A percentile compares a stretch with the other conserved stretches of the same genome.
Conservation (phyloP, 2,329 filamentous ascomycete genomes). For the Rachicladosporium sp. region DNA sequence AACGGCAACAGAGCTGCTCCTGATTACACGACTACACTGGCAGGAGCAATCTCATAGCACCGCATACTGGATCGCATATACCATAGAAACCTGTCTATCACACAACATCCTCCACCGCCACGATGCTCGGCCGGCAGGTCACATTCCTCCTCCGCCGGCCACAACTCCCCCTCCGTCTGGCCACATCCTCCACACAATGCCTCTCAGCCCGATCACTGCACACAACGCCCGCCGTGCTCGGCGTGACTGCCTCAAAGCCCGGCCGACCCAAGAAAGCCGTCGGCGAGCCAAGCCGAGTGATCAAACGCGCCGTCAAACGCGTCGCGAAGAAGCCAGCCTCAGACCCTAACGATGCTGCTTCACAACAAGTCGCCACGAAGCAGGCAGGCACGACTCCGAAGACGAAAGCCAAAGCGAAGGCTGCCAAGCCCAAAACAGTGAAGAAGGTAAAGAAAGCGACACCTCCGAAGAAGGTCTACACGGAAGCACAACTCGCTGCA, state of each 20-base stretch:
- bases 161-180: conserved; percentile 10
- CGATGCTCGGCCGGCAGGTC: conserved; percentile 13
- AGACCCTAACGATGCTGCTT: conserved; percentile 9
- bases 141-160: conserved; percentile 13
- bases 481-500: neutral
- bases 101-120: no score
- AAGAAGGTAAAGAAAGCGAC: conserved; percentile 12
- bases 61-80: neutral
- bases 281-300: conserved; percentile 19
- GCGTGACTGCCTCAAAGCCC: conserved; percentile 6
- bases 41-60: no score
- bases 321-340: conserved; percentile 9
- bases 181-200: neutral
- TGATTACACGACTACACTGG: no score
- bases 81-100: no score
- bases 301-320: conserved; percentile 20
- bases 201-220: neutral
- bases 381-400: conserved; percentile 10
- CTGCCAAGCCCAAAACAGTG: conserved; percentile 4
- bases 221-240: neutral
- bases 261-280: conserved; percentile 21
- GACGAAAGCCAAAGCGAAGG: conserved; percentile 7
- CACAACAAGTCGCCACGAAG: conserved; percentile 14
- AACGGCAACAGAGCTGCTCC: neutral
- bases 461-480: conserved; percentile 11